Evolutionary conservation across 2,329 filamentous ascomycete genomes (phyloP), one percentile per base, ranked within the genome.

Genomic region (Fusarium sp.): DNA sequence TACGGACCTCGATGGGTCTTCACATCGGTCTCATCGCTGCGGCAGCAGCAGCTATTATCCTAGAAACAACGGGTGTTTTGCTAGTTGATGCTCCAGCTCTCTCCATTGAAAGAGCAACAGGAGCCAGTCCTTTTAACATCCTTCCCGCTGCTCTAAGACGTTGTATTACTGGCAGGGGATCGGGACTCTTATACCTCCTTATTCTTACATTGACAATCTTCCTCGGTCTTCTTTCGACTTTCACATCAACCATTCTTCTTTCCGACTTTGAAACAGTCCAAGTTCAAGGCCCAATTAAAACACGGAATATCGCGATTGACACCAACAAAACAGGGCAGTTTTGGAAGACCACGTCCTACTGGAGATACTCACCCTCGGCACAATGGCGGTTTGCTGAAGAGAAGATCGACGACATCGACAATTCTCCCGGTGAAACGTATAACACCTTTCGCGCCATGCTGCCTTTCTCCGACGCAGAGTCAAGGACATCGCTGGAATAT

Each of bases 201-300:
- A 27, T 69, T 2, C 9, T 57, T 0, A 18, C 44, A 13, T 6
- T 33, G 0, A 4, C 56, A 0, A 27, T 60, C 0, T 31, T 57
- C 1, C 9, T 65, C 0, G 3, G n/a, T 14, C 0, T 69, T 33
- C 31, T 33, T 14, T 33, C 59, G 4, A 69, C 42, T 0, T 55
- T 70, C 0, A 60, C 56, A 6, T 70, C 67, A 0, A 65, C 67
- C 0, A 56, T 70, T 1, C 25, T 69, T 0, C 68, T 70, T 5
- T 58, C 38, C 6, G 67, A 70, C 2, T 67, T 70, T 0, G n/a
- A 16, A 18, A 38, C 58, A 7, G 9, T 33, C 4, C 16, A 40
- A 9, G 34, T 36, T n/a, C n/a, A n/a, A 4, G 34, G 34, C 6
- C 34, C 34, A 16, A 7, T n/a, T 8, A 16, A n/a, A 4, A 36